Evolutionary conservation across 1,284 basidiomycete genomes (phyloP).

Genomic region (Ustilago tritici): DNA sequence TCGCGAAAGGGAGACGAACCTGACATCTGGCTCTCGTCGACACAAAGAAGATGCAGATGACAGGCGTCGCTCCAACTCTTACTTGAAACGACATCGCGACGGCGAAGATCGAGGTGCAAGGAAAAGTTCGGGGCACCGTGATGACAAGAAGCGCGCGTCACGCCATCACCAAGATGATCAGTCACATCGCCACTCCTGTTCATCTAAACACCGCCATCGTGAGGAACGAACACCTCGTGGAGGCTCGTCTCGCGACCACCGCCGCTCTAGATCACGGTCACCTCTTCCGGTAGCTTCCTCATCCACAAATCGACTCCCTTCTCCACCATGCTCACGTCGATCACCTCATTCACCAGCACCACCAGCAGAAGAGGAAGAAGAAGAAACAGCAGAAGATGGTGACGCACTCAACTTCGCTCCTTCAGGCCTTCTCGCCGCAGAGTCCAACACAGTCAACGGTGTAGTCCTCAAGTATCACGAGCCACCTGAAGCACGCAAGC

Average conservation of each 20-base stretch:
- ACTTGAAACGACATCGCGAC: conserved; percentile 15
- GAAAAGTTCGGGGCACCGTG: conserved; percentile 10
- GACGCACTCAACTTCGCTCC: conserved; percentile 83
- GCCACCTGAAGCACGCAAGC: conserved; percentile 95
- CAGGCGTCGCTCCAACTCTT: neutral
- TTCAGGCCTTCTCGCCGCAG: conserved; percentile 92
- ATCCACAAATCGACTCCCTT: neutral
- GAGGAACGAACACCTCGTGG: conserved; percentile 4
- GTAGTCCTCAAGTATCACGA: conserved; percentile 98
- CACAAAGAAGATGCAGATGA: conserved; percentile 9
- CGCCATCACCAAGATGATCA: neutral
- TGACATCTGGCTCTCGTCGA: neutral
- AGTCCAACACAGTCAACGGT: conserved; percentile 76
- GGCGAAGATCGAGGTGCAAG: conserved; percentile 10
- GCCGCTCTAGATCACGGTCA: conserved; percentile 16
- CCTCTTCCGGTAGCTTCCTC: neutral
- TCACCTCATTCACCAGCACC: neutral
- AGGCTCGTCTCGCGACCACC: conserved; percentile 11
- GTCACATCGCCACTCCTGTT: conserved; percentile 1
- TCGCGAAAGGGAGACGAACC: neutral
- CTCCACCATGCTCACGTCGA: neutral
- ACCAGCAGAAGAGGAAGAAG: conserved; percentile 8
- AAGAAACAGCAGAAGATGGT: conserved; percentile 21
- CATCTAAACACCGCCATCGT: conserved; percentile 2
- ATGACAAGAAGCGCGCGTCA: conserved; percentile 9